Evolutionary conservation across 305 asterid genomes (phyloP).

Genomic region (Solanum aculeatissimum): DNA sequence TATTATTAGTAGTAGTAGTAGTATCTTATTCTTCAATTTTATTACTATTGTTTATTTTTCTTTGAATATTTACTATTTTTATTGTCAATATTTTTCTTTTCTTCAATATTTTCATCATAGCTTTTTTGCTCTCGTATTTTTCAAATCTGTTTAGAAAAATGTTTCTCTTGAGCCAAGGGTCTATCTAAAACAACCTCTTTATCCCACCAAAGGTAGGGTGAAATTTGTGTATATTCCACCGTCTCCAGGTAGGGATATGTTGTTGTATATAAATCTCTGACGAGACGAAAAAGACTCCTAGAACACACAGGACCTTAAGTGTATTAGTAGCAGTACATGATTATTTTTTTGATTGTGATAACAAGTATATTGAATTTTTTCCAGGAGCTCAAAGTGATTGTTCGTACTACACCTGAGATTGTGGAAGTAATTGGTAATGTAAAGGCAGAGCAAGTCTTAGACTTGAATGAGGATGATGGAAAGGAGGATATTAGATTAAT

Average conservation of each 20-base stretch:
- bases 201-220: too few relatives aligned
- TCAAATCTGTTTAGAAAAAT: not conserved
- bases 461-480: conserved; percentile 30
- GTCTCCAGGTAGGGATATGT: too few relatives aligned
- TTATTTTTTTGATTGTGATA: not conserved
- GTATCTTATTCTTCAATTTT: not conserved
- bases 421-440: conserved; percentile 56
- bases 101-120: not conserved
- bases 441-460: conserved; percentile 29
- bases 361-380: not conserved
- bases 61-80: not conserved
- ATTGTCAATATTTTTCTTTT: not conserved
- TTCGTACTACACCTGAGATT: conserved; percentile 76
- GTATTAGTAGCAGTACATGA: not conserved
- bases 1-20: not conserved
- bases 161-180: too few relatives aligned
- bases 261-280: not conserved
- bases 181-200: too few relatives aligned
- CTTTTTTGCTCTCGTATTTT: not conserved
- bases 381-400: conserved; percentile 69
- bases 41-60: not conserved
- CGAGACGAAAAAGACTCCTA: not conserved
- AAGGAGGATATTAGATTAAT: conserved; percentile 41
- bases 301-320: not conserved
- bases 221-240: too few relatives aligned